These are phyloP conservation scores for Pleomassaria siparia DNA, from an alignment of 2,329 filamentous ascomycete species.

Conservation along the genomic window DNA sequence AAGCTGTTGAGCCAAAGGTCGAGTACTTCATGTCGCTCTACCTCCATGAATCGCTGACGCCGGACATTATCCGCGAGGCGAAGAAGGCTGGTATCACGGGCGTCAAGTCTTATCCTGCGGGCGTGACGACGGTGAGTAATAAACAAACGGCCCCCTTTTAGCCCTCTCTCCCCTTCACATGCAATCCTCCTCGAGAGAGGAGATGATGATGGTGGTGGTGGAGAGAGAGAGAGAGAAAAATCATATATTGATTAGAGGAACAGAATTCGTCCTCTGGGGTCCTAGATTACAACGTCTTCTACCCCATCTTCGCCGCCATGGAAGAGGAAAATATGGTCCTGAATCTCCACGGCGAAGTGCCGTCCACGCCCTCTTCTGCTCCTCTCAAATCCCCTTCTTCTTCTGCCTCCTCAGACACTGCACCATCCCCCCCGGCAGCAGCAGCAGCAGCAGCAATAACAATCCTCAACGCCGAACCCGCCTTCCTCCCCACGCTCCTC, in stretches of 20 bases:
- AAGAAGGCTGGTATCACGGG: constrained; percentile 70
- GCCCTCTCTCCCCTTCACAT: background rate
- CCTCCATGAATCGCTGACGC: constrained; percentile 52
- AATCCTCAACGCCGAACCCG: constrained; percentile 67
- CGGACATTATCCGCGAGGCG: constrained; percentile 66
- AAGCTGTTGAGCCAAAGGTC: constrained; percentile 51
- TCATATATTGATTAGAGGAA: background rate
- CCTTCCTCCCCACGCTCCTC: constrained; percentile 78
- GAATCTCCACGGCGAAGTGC: constrained; percentile 92
- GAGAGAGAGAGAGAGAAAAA: background rate
- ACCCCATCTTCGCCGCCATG: constrained; percentile 86
- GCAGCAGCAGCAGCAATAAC: too few species aligned
- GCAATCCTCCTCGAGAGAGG: background rate
- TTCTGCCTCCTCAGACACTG: constrained; percentile 11
- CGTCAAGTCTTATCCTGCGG: constrained; percentile 68
- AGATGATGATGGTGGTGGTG: background rate
- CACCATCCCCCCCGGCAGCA: too few species aligned
- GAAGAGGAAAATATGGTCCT: constrained; percentile 78
- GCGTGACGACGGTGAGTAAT: constrained; percentile 41
- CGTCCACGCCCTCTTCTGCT: constrained; percentile 47
- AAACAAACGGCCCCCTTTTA: background rate
- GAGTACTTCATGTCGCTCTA: constrained; percentile 56
- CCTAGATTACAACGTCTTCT: constrained; percentile 68
- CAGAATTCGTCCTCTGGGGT: constrained; percentile 66
- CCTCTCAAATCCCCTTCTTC: too few species aligned